Conservation (phyloP, 164 flowering plant genomes). For the Chimonanthus praecox region DNA sequence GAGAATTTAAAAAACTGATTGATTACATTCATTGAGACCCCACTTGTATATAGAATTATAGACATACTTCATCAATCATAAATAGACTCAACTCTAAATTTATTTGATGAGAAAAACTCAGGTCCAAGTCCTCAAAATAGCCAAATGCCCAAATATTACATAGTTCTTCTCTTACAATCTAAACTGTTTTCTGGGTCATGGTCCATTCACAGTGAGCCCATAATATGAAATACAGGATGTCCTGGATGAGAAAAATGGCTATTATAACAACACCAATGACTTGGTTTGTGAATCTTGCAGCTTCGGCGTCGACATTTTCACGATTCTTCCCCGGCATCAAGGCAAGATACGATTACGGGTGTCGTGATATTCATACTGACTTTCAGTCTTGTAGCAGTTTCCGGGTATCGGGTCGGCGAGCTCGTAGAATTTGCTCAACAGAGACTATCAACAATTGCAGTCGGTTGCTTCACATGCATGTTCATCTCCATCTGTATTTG, state of each 20-base stretch:
- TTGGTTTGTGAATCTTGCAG: constrained; percentile 25
- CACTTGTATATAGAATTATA: no score
- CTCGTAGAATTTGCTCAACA: constrained; percentile 51
- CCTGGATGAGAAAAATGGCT: neutral
- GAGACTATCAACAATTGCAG: constrained; percentile 49
- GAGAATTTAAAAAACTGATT: no score
- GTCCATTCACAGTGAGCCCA: no score
- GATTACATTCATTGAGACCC: no score
- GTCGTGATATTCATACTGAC: constrained; percentile 68
- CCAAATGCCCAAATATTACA: no score
- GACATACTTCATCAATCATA: no score
- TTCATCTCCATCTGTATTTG: constrained; percentile 44
- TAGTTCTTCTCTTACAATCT: no score
- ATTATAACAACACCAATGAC: neutral
- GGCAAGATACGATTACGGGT: constrained; percentile 78
- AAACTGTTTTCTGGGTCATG: no score
- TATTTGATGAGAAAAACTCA: no score
- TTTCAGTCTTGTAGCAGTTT: constrained; percentile 64
- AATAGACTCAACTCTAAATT: no score
- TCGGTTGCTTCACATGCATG: constrained; percentile 56
- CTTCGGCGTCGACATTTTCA: constrained; percentile 45
- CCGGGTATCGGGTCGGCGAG: constrained; percentile 57
- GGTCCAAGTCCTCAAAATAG: no score
- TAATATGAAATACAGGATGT: no score
- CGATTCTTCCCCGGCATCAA: constrained; percentile 64